Evolutionary conservation across 1,139 yeast genomes (phyloP).

Genomic region (Saccharomyces pastorianus): DNA sequence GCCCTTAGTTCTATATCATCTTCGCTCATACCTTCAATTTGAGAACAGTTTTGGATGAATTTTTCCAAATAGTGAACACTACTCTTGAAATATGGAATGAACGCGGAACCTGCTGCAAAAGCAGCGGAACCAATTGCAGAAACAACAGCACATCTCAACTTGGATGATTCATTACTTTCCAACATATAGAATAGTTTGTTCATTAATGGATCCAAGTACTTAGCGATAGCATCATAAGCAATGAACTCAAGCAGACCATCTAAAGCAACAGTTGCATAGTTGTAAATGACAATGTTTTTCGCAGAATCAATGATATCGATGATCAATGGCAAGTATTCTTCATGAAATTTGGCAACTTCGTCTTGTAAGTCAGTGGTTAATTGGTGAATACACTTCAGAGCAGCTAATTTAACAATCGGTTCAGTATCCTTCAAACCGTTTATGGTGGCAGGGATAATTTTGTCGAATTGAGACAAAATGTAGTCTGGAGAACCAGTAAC

Average conservation of each 20-base stretch:
- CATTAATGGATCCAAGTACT: slow-evolving; percentile 82
- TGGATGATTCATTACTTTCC: slow-evolving; percentile 49
- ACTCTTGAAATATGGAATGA: slow-evolving; percentile 74
- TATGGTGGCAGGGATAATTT: slow-evolving; percentile 64
- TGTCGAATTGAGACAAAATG: slow-evolving; percentile 65
- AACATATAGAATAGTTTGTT: slow-evolving; percentile 81
- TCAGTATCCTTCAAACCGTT: slow-evolving; percentile 75
- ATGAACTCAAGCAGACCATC: slow-evolving; percentile 90
- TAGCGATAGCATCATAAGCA: slow-evolving; percentile 74
- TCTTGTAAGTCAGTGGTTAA: slow-evolving; percentile 82
- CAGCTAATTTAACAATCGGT: slow-evolving; percentile 73
- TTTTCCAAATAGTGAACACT: slow-evolving; percentile 78
- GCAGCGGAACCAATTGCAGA: slow-evolving; percentile 97
- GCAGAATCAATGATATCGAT: slow-evolving; percentile 84
- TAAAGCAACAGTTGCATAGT: slow-evolving; percentile 82
- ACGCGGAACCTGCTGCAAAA: slow-evolving; percentile 83
- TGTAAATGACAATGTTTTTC: slow-evolving; percentile 74
- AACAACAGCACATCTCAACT: slow-evolving; percentile 79
- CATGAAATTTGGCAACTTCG: slow-evolving; percentile 73
- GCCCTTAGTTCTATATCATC: slow-evolving; percentile 84
- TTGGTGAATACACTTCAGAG: slow-evolving; percentile 71
- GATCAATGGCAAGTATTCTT: slow-evolving; percentile 72
- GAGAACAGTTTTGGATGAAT: slow-evolving; percentile 58
- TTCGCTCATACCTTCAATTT: slow-evolving; percentile 63
- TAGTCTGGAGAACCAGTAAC: slow-evolving; percentile 93